Evolutionary conservation across 768 basidiomycete species (phyloP).

Genomic region (Mycena belliarum): DNA sequence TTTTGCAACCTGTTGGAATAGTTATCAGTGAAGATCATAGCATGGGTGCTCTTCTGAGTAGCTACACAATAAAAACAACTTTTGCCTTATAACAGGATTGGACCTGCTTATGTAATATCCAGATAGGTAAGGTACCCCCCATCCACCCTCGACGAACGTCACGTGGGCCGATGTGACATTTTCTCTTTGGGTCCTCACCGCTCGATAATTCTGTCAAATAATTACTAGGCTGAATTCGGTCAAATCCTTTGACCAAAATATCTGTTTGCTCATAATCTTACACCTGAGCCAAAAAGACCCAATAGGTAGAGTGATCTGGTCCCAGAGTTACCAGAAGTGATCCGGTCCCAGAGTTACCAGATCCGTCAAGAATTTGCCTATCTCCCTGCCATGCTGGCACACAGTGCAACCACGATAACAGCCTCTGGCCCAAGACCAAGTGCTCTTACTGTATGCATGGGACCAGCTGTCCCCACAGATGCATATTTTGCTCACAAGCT

Average conservation of each 20-base stretch:
- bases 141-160: neutral
- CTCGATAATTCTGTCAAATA: neutral
- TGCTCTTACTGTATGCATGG: too few species aligned
- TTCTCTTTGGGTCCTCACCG: neutral
- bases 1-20: too few species aligned
- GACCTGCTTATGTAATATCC: too few species aligned
- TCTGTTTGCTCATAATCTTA: neutral
- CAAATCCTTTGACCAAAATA: neutral
- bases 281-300: neutral
- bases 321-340: too few species aligned
- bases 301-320: neutral
- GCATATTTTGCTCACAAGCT: neutral
- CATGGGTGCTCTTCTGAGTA: too few species aligned
- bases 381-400: neutral
- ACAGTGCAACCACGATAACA: neutral
- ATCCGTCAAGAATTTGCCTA: neutral
- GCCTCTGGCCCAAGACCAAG: neutral
- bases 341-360: neutral
- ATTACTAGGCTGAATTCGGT: neutral
- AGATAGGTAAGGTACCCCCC: neutral
- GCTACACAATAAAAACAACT: too few species aligned
- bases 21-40: too few species aligned
- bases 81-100: too few species aligned
- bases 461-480: neutral
- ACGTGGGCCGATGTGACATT: neutral